phyloP scores from a whole-genome alignment of 2,329 filamentous ascomycete species.

The Paraconiothyrium sp. region DNA sequence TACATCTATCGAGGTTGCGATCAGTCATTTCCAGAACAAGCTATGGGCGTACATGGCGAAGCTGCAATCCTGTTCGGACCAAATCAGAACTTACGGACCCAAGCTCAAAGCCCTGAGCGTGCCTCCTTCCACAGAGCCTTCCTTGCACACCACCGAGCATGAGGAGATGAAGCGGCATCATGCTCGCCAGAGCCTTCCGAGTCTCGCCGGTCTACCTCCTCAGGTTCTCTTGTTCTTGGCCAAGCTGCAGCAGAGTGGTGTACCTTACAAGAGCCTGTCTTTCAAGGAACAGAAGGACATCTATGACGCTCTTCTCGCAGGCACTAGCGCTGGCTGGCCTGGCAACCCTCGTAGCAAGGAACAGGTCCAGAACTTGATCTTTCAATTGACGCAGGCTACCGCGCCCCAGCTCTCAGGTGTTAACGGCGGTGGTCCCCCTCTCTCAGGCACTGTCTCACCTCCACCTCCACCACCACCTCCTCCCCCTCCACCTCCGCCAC shows the following conservation, averaged over 20 bases:
- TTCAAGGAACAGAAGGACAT: not conserved
- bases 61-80: constrained; percentile 11
- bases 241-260: not conserved
- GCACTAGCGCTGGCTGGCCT: not conserved
- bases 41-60: constrained; percentile 18
- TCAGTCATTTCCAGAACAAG: constrained; percentile 12
- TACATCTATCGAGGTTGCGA: not conserved
- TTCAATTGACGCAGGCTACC: not conserved
- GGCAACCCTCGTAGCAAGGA: not conserved
- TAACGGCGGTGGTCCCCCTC: too few relatives aligned
- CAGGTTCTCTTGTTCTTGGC: not conserved
- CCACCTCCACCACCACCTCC: too few relatives aligned
- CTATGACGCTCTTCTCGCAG: not conserved
- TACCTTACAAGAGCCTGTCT: not conserved
- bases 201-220: not conserved
- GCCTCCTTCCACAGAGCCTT: not conserved
- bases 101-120: constrained; percentile 10
- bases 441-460: not conserved
- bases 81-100: constrained; percentile 7
- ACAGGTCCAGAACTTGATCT: constrained; percentile 1
- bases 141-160: constrained; percentile 2
- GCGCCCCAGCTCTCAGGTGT: not conserved
- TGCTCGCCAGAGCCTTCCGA: not conserved
- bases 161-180: not conserved
- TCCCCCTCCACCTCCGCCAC: too few relatives aligned